Percentiles rank a stretch among this genome's conserved stretches.
Evolutionary conservation across 768 basidiomycete genomes (phyloP).

Genomic region (Boletellus sp.): DNA sequence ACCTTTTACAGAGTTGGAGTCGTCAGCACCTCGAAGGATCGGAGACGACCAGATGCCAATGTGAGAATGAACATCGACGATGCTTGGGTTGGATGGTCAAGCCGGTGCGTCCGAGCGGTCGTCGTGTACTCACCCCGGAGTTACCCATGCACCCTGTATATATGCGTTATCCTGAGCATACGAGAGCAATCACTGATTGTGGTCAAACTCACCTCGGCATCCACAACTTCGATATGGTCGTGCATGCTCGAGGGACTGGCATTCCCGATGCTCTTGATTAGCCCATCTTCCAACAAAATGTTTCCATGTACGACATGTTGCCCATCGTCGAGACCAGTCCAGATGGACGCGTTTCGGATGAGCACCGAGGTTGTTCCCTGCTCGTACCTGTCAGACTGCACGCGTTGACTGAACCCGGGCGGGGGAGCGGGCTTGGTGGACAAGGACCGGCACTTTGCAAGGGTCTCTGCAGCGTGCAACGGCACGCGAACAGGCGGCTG

Average conservation of each 20-base stretch:
- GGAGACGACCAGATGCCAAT: conserved; percentile 43
- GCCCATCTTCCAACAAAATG: conserved; percentile 58
- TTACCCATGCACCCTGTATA: conserved; percentile 59
- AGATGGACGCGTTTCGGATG: conserved; percentile 69
- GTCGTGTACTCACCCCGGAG: conserved; percentile 37
- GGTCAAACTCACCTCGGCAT: conserved; percentile 31
- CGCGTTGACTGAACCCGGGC: conserved; percentile 43
- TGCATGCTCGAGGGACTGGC: neutral
- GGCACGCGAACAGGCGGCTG: conserved; percentile 12
- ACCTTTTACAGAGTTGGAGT: conserved; percentile 51
- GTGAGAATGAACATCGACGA: conserved; percentile 60
- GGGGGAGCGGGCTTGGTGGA: conserved; percentile 41
- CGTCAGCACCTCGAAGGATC: conserved; percentile 39
- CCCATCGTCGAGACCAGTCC: conserved; percentile 67
- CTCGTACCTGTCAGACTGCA: conserved; percentile 53
- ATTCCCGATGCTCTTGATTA: conserved; percentile 54
- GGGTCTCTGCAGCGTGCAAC: conserved; percentile 25
- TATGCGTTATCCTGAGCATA: neutral
- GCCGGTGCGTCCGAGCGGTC: neutral
- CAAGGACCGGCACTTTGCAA: conserved; percentile 47
- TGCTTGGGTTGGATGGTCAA: conserved; percentile 22
- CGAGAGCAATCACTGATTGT: too few relatives aligned
- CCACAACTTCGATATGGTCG: conserved; percentile 36
- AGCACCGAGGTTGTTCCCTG: conserved; percentile 50
- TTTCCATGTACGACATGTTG: conserved; percentile 55